These are phyloP conservation scores for Nephelium lappaceum DNA, from an alignment of 345 rosid genomes.

Conservation along the genomic window DNA sequence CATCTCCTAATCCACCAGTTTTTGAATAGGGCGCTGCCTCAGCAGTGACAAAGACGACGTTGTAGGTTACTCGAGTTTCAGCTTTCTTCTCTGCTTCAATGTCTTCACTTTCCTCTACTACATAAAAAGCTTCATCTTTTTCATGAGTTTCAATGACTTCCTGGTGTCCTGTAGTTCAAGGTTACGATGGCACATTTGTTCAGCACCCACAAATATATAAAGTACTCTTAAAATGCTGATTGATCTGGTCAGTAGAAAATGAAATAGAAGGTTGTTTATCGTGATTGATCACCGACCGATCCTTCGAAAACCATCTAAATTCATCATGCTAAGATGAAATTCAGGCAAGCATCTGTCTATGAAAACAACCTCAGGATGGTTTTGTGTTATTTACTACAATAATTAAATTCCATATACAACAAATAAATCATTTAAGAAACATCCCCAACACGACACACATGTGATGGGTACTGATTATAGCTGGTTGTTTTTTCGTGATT, in stretches of 20 bases:
- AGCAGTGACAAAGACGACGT: constrained; percentile 79
- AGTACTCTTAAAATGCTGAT: neutral
- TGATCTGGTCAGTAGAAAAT: neutral
- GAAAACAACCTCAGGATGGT: no score
- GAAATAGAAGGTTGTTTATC: no score
- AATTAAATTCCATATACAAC: neutral
- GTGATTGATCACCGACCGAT: no score
- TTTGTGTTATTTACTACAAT: no score
- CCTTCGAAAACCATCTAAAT: no score
- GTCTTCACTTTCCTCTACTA: constrained; percentile 38
- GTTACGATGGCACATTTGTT: neutral
- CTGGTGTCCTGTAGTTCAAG: constrained; percentile 40
- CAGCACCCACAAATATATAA: neutral
- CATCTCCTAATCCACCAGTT: constrained; percentile 97
- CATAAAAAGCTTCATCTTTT: constrained; percentile 26
- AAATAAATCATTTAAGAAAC: neutral
- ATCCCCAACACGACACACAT: neutral
- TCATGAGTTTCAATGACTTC: constrained; percentile 28
- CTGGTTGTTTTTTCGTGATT: neutral
- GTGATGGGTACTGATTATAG: neutral
- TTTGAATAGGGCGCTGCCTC: constrained; percentile 97
- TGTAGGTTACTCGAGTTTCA: constrained; percentile 42
- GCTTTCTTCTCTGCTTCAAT: constrained; percentile 31
- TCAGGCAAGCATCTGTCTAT: no score
- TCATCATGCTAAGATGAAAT: no score